Conservation (phyloP, 768 basidiomycete species). For the Suillus alpinus region DNA sequence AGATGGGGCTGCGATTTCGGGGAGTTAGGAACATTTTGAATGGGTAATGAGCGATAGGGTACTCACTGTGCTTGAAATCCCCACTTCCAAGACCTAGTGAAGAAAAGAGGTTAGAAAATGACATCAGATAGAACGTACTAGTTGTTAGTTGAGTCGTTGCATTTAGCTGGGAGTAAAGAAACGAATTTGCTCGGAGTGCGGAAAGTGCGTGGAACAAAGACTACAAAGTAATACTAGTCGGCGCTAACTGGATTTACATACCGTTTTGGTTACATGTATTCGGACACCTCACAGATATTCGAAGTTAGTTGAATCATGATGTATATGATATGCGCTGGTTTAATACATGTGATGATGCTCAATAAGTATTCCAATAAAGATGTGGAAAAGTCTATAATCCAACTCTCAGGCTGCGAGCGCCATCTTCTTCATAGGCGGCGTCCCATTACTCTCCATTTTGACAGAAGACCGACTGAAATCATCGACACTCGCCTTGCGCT, state of each 20-base stretch:
- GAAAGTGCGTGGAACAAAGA: background rate
- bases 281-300: background rate
- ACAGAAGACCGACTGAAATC: slow-evolving; percentile 34
- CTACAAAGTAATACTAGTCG: background rate
- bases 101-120: background rate
- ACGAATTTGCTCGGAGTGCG: background rate
- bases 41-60: background rate
- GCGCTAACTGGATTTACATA: background rate
- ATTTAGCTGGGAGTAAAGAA: background rate
- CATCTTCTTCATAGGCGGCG: slow-evolving; percentile 68
- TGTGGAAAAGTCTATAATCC: slow-evolving; percentile 11
- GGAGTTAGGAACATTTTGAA: background rate
- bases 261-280: background rate
- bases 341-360: slow-evolving; percentile 17
- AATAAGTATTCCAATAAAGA: slow-evolving; percentile 33
- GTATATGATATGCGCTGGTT: slow-evolving; percentile 2
- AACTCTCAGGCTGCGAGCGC: slow-evolving; percentile 40
- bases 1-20: slow-evolving; percentile 1
- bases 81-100: background rate
- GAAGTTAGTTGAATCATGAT: background rate
- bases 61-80: slow-evolving; percentile 1
- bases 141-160: slow-evolving; percentile 9
- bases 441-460: slow-evolving; percentile 39
- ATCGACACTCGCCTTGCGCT: slow-evolving; percentile 72
- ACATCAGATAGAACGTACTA: slow-evolving; percentile 3